These are phyloP conservation scores for Phellinidium pouzarii DNA, from an alignment of 1,284 basidiomycete species.

Conservation along the genomic window DNA sequence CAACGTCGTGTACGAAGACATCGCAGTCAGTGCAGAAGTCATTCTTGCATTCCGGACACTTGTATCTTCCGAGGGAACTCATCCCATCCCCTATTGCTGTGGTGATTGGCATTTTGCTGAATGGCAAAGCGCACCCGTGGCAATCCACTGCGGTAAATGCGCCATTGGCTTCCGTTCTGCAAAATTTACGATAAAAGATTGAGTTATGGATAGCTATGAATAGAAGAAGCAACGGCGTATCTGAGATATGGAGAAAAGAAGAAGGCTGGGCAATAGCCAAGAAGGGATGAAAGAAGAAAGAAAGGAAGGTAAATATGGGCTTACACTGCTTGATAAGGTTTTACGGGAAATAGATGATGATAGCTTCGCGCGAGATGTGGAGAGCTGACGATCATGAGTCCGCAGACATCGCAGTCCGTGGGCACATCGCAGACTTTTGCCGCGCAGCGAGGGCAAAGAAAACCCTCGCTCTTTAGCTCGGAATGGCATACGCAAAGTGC, in stretches of 20 bases:
- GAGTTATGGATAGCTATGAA: conserved; percentile 4
- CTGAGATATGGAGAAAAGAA: conserved; percentile 12
- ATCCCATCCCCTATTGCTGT: conserved; percentile 53
- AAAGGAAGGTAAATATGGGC: conserved; percentile 28
- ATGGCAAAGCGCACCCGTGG: conserved; percentile 66
- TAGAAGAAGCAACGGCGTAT: conserved; percentile 1
- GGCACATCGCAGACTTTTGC: conserved; percentile 96
- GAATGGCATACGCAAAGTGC: conserved; percentile 93
- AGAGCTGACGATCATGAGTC: conserved; percentile 95
- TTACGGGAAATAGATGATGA: conserved; percentile 89
- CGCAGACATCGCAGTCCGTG: conserved; percentile 96
- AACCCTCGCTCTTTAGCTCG: conserved; percentile 83
- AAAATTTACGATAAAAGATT: conserved; percentile 5
- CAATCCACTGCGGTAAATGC: conserved; percentile 39
- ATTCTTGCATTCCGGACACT: conserved; percentile 50
- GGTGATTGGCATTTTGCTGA: conserved; percentile 32
- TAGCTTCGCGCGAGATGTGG: conserved; percentile 96
- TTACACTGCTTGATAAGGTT: conserved; percentile 74
- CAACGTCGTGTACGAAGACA: conserved; percentile 53
- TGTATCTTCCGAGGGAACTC: conserved; percentile 74
- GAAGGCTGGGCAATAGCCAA: conserved; percentile 8
- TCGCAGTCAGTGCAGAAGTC: conserved; percentile 62
- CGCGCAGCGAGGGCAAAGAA: conserved; percentile 89
- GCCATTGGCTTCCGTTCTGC: conserved; percentile 36
- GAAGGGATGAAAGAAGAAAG: not conserved